Evolutionary conservation across 192 early-diverging fungal species (phyloP).

Genomic region (Piromyces sp.): DNA sequence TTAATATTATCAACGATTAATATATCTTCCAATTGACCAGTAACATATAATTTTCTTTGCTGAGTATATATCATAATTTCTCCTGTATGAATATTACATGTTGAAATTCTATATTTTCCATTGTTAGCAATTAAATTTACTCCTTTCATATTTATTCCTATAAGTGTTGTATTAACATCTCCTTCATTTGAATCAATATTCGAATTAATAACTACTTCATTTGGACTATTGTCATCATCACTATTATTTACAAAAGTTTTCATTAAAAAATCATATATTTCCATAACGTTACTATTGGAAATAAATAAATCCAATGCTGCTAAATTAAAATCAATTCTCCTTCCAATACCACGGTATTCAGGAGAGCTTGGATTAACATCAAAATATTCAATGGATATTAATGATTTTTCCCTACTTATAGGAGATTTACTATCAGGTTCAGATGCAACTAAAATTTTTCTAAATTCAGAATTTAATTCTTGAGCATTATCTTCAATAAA

Average conservation of each 20-base stretch:
- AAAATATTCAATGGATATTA: background rate
- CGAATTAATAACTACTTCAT: too few relatives aligned
- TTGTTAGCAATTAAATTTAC: background rate
- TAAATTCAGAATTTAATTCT: conserved; percentile 20
- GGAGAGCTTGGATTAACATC: background rate
- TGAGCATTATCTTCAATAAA: conserved; percentile 52
- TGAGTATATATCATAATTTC: background rate
- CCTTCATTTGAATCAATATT: background rate
- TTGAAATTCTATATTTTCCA: background rate
- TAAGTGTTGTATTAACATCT: background rate
- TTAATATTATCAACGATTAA: background rate
- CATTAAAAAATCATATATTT: conserved; percentile 66
- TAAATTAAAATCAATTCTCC: background rate
- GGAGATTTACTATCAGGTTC: background rate
- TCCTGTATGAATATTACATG: background rate
- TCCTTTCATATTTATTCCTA: background rate
- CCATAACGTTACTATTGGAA: conserved; percentile 65
- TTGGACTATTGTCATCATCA: too few relatives aligned
- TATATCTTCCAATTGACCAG: background rate
- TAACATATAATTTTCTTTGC: background rate
- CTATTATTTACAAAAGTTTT: conserved; percentile 38
- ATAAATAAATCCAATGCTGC: conserved; percentile 54
- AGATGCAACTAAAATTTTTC: background rate
- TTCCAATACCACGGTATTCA: background rate
- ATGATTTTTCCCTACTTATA: background rate